phyloP scores from a whole-genome alignment of 495 filamentous ascomycete genomes.

The Tuber umbilicatum region DNA sequence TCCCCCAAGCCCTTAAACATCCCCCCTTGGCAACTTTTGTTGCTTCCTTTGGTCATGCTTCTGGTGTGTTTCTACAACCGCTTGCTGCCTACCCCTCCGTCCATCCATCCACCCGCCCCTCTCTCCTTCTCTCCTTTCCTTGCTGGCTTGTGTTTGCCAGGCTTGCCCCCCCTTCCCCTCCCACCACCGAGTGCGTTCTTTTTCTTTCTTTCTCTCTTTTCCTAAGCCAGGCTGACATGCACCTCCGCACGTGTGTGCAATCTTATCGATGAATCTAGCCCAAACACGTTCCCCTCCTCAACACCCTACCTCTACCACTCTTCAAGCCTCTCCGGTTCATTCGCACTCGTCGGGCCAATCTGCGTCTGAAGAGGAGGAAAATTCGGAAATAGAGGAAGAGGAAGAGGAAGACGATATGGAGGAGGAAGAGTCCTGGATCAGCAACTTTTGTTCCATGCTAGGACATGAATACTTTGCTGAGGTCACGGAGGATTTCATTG shows the following conservation, averaged over 20 bases:
- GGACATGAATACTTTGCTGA: conserved; percentile 99
- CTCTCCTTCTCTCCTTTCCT: conserved; percentile 6
- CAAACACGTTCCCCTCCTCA: conserved; percentile 37
- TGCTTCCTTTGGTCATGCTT: conserved; percentile 27
- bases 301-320: conserved; percentile 18
- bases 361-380: conserved; percentile 32
- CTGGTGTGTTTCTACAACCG: conserved; percentile 15
- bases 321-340: conserved; percentile 22
- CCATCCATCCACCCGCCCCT: conserved; percentile 7
- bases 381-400: conserved; percentile 35
- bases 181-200: conserved; percentile 6
- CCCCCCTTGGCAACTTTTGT: not conserved
- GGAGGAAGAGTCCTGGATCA: conserved; percentile 63
- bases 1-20: not conserved
- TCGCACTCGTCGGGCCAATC: conserved; percentile 31
- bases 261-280: conserved; percentile 24
- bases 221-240: conserved; percentile 24
- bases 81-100: conserved; percentile 7
- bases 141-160: not conserved
- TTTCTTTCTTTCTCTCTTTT: conserved; percentile 11
- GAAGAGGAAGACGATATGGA: conserved; percentile 40
- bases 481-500: conserved; percentile 97
- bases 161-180: not conserved
- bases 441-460: conserved; percentile 86
- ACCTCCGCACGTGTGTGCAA: conserved; percentile 22